Evolutionary conservation across 257 asterid species (phyloP), one percentile per base, ranked within the genome.

Genomic region (Petunia axillaris): DNA sequence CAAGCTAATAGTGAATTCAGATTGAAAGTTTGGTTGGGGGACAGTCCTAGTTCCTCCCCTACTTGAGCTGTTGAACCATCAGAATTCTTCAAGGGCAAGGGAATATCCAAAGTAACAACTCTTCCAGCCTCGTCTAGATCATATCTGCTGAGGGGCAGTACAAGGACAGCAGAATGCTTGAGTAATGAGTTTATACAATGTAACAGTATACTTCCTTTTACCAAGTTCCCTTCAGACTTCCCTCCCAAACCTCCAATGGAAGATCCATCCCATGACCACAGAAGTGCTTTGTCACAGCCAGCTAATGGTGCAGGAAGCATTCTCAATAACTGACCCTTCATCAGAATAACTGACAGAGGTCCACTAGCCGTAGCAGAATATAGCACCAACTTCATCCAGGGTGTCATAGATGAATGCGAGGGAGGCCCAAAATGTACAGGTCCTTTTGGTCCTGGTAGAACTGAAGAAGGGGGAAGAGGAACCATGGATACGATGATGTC

Each of bases 251-350:
- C 98, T 81, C 98, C 99, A 71, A 94, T 75, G 1, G 90, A 80
- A 76, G 97, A 93, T 80, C 98, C 98, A 89, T 96, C 99, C 99
- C 99, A 96, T 75, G 99, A 94, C 99, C 99, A 94, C 81, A 96
- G 68, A 53, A 94, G 90, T 68, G 99, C 99, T 85, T 94, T 96
- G 86, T 96, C 97, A 83, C 99, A 96, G 81, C 97, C 98, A 85
- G 98, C 95, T 87, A 96, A 89, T 79, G 99, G 98, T 40, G 97
- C 99, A 74, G 99, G 99, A 82, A 96, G 99, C 87, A 89, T 84
- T 87, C 99, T 91, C 81, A 96, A 86, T 79, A 96, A 91, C 75
- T 96, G 99, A 75, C 99, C 99, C 87, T 96, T 94, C 91, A 94
- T 91, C 85, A 96, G 81, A 89, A 92, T 97, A 86, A 96, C 97